These are phyloP conservation scores for Spatholobus suberectus DNA, from an alignment of 306 rosid genomes.

Conservation along the genomic window DNA sequence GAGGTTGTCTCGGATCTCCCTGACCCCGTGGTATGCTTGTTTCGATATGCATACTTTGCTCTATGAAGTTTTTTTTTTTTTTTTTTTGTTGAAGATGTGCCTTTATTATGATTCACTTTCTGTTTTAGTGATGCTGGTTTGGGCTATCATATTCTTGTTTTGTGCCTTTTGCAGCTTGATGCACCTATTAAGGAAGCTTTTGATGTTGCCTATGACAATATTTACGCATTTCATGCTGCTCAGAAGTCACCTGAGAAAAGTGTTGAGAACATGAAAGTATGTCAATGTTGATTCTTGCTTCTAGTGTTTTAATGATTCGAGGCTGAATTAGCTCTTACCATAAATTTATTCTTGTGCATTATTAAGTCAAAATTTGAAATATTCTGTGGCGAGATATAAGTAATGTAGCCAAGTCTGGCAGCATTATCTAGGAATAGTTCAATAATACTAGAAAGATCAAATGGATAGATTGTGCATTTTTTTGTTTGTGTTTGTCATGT, in stretches of 20 bases:
- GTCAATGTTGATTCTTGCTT: slow-evolving; percentile 40
- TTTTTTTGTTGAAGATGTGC: not conserved
- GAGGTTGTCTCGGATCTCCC: slow-evolving; percentile 80
- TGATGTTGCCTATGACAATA: slow-evolving; percentile 88
- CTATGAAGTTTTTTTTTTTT: not conserved
- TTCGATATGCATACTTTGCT: slow-evolving; percentile 2
- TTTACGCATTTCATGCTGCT: slow-evolving; percentile 90
- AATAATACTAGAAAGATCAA: slow-evolving; percentile 25
- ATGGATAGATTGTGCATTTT: not conserved
- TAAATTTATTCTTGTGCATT: not conserved
- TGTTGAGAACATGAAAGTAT: slow-evolving; percentile 94
- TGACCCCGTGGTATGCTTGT: slow-evolving; percentile 76
- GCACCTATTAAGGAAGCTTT: slow-evolving; percentile 77
- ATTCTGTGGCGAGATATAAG: not conserved
- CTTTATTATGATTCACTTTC: not conserved
- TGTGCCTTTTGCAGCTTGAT: slow-evolving; percentile 73
- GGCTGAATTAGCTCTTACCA: not conserved
- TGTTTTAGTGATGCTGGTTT: not conserved
- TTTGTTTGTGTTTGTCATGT: not conserved
- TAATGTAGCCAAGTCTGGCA: slow-evolving; percentile 11
- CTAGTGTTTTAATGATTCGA: slow-evolving; percentile 25
- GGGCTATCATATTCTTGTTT: slow-evolving; percentile 2
- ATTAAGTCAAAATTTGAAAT: slow-evolving; percentile 9
- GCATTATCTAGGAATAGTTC: slow-evolving; percentile 20
- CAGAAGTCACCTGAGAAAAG: slow-evolving; percentile 78